These are phyloP conservation scores for Hypoxylon sp. DNA, from an alignment of 2,329 filamentous ascomycete genomes.

Conservation along the genomic window DNA sequence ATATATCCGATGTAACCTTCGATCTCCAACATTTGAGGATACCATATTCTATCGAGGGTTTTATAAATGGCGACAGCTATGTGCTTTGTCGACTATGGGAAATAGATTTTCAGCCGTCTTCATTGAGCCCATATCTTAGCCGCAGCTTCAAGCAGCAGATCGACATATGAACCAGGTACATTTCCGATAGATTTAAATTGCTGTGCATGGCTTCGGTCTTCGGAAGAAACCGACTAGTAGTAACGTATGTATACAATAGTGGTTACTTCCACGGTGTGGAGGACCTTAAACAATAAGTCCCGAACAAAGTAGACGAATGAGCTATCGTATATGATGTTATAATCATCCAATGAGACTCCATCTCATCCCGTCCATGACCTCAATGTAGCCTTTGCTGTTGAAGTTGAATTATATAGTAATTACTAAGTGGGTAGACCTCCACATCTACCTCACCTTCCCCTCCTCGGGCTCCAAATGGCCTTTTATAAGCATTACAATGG, in stretches of 20 bases:
- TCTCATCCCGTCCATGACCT: neutral
- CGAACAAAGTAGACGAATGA: neutral
- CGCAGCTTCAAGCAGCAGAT: neutral
- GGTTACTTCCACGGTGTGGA: neutral
- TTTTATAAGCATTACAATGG: conserved; percentile 9
- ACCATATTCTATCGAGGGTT: neutral
- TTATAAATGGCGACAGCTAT: neutral
- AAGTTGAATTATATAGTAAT: conserved; percentile 12
- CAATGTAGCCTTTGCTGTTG: neutral
- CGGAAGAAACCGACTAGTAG: neutral
- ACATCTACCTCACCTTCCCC: neutral
- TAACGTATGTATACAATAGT: neutral
- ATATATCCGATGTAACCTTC: conserved; percentile 36
- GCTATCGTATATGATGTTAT: neutral
- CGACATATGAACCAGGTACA: neutral
- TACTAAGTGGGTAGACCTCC: conserved; percentile 12
- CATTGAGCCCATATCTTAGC: neutral
- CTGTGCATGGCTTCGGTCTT: neutral
- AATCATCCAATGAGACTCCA: neutral
- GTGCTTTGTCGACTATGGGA: neutral
- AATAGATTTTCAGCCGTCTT: neutral
- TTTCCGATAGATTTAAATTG: neutral
- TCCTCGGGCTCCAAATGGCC: neutral
- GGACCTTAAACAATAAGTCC: neutral
- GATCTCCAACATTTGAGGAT: conserved; percentile 16